These are phyloP conservation scores for Jasminum sambac DNA, from an alignment of 257 asterid genomes.

Conservation along the genomic window DNA sequence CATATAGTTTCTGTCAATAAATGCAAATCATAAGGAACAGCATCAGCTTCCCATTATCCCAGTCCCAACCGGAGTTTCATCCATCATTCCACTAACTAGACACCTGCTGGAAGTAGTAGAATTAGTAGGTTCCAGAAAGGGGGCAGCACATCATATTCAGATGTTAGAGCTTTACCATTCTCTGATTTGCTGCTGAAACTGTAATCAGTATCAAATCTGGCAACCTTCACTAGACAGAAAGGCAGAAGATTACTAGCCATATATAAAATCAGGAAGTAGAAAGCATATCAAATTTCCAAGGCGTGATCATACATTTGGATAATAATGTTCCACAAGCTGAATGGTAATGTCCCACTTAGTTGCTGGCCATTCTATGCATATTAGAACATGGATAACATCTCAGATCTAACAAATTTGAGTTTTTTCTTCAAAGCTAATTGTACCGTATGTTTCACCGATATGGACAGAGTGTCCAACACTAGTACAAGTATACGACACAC, in stretches of 20 bases:
- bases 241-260: conserved; percentile 20
- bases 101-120: conserved; percentile 53
- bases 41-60: conserved; percentile 78
- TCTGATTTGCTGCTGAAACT: conserved; percentile 55
- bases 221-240: conserved; percentile 44
- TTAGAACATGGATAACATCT: too few species aligned
- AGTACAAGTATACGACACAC: too few species aligned
- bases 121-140: conserved; percentile 47
- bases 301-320: conserved; percentile 9
- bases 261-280: conserved; percentile 22
- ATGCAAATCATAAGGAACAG: conserved; percentile 72
- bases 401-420: too few species aligned
- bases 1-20: conserved; percentile 88
- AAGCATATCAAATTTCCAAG: conserved; percentile 18
- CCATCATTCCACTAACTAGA: conserved; percentile 47
- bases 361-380: too few species aligned
- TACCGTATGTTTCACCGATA: neutral
- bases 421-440: too few species aligned
- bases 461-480: too few species aligned
- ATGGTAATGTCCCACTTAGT: conserved; percentile 8
- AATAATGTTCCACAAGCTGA: conserved; percentile 6
- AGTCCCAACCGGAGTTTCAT: conserved; percentile 47
- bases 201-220: conserved; percentile 52
- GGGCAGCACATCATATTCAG: conserved; percentile 58
- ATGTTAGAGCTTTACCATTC: conserved; percentile 63